phyloP scores from a whole-genome alignment of 2,329 filamentous ascomycete species.

The Exophiala dermatitidis region DNA sequence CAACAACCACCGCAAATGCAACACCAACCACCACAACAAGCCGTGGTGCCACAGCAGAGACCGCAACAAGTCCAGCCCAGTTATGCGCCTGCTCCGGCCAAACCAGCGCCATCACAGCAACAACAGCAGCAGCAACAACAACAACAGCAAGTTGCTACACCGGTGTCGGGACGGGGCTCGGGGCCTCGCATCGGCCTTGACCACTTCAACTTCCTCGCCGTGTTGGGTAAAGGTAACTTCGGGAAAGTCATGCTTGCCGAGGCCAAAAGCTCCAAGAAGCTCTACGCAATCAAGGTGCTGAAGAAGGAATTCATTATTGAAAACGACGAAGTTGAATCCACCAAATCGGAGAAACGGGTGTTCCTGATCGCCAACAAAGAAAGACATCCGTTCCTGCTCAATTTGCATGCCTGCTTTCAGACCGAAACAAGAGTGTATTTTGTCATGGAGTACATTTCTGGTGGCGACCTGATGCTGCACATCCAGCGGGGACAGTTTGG shows the following conservation, averaged over 20 bases:
- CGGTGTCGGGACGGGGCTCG: constrained; percentile 32
- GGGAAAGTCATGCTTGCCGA: constrained; percentile 99
- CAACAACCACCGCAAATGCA: constrained; percentile 27
- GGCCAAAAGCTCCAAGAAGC: constrained; percentile 81
- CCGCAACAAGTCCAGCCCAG: constrained; percentile 27
- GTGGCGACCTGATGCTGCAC: constrained; percentile 97
- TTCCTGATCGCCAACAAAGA: constrained; percentile 97
- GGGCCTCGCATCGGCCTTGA: constrained; percentile 75
- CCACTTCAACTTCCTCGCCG: constrained; percentile 98
- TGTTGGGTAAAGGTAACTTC: constrained; percentile 97
- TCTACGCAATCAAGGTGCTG: constrained; percentile 97
- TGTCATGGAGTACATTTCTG: constrained; percentile 98
- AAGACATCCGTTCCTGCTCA: constrained; percentile 89
- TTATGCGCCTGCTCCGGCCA: constrained; percentile 40
- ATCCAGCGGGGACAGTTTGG: constrained; percentile 96
- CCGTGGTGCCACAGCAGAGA: constrained; percentile 24
- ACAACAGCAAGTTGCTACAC: constrained; percentile 26
- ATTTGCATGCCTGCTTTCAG: constrained; percentile 95
- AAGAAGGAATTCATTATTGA: constrained; percentile 99
- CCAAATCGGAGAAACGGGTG: constrained; percentile 92
- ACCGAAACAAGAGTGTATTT: constrained; percentile 98
- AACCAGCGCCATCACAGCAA: constrained; percentile 31
- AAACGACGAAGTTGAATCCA: constrained; percentile 98
- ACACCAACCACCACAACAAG: constrained; percentile 29
- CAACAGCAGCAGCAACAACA: constrained; percentile 24